Percentiles rank a stretch among this genome's conserved stretches.
Evolutionary conservation across 2,329 filamentous ascomycete genomes (phyloP).

Genomic region (Lachnellula arida): DNA sequence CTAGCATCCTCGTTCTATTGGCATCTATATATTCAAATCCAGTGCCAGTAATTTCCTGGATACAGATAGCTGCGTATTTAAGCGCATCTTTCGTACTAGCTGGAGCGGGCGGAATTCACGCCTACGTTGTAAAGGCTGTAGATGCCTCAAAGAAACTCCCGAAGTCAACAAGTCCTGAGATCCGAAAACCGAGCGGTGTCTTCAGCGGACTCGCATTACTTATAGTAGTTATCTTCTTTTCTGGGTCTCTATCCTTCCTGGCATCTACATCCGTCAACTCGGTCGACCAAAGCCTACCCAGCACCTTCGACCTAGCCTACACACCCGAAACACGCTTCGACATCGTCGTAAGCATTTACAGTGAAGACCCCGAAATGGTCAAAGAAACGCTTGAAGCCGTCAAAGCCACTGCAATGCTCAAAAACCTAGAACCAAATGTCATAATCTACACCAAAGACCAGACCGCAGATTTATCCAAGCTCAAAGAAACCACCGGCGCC

Average conservation of each 20-base stretch:
- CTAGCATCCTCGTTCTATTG: constrained; percentile 14
- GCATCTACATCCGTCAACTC: constrained; percentile 5
- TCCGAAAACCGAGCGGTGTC: constrained; percentile 8
- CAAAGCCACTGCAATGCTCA: constrained; percentile 19
- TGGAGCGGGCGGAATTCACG: constrained; percentile 11
- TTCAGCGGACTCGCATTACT: constrained; percentile 6
- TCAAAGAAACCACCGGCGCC: constrained; percentile 21
- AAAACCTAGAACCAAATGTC: constrained; percentile 14
- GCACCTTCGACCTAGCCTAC: constrained; percentile 17
- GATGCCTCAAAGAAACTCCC: neutral
- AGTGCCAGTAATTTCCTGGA: constrained; percentile 15
- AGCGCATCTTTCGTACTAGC: constrained; percentile 9
- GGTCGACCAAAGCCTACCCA: constrained; percentile 2
- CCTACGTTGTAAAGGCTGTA: constrained; percentile 2
- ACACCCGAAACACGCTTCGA: constrained; percentile 20
- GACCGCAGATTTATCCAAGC: constrained; percentile 6
- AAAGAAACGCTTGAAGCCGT: constrained; percentile 18
- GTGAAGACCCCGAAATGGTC: constrained; percentile 20
- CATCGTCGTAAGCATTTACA: constrained; percentile 27
- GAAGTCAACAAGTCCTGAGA: neutral
- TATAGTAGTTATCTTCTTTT: constrained; percentile 2
- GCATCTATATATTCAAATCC: constrained; percentile 14
- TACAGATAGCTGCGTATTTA: constrained; percentile 18
- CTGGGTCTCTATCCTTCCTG: constrained; percentile 1
- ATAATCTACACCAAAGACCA: constrained; percentile 28